Percentiles rank a stretch among this genome's conserved stretches.
Conservation (phyloP, 2,329 filamentous ascomycete genomes). For the Penicillium sp. region DNA sequence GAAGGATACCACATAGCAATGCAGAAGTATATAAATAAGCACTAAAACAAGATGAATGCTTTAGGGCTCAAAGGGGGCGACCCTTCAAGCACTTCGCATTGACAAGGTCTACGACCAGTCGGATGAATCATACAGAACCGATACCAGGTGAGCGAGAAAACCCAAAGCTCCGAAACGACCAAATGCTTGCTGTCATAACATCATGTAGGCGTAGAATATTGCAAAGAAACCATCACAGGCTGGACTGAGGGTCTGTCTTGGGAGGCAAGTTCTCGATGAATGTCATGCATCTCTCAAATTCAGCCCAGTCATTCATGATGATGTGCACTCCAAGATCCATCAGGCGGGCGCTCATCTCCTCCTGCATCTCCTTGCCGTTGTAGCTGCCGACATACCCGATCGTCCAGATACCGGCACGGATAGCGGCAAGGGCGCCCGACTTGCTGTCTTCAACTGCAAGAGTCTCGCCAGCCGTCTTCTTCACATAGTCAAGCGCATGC, state of each 20-base stretch:
- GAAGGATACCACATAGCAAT: constrained; percentile 7
- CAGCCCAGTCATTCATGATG: constrained; percentile 56
- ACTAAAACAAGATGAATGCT: background rate
- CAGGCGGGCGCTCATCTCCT: constrained; percentile 65
- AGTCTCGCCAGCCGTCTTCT: constrained; percentile 68
- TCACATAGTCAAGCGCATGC: constrained; percentile 71
- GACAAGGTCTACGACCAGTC: background rate
- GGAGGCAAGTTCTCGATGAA: constrained; percentile 38
- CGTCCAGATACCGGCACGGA: constrained; percentile 74
- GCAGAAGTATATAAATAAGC: constrained; percentile 6
- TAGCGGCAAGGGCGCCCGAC: constrained; percentile 75
- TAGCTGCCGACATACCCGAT: constrained; percentile 87
- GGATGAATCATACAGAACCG: background rate
- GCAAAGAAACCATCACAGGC: constrained; percentile 9
- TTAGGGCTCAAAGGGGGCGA: background rate
- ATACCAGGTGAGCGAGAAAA: background rate
- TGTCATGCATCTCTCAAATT: constrained; percentile 45
- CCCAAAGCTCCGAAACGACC: constrained; percentile 25
- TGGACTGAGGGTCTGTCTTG: constrained; percentile 16
- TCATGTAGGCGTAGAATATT: constrained; percentile 20
- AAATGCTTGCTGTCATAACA: constrained; percentile 36
- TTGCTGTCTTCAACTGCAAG: constrained; percentile 87
- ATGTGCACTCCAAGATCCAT: constrained; percentile 62
- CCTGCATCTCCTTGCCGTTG: constrained; percentile 56
- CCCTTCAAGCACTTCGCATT: background rate